Base-by-base conservation (phyloP, 2,329 filamentous ascomycete species). In the Cordyceps tenuipes region DNA sequence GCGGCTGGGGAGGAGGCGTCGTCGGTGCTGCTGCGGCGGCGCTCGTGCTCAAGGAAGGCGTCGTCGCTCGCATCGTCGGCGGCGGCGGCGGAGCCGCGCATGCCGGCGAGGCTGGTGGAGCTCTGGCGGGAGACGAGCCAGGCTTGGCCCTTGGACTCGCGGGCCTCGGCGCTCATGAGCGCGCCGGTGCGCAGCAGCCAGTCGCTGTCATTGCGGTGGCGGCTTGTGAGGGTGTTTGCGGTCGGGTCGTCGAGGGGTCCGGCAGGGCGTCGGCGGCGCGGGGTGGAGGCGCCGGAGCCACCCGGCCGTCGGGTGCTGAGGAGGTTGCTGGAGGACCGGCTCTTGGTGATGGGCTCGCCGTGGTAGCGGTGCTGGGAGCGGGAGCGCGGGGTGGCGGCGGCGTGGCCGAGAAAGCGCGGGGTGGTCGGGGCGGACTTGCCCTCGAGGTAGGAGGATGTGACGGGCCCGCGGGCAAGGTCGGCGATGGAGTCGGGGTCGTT, bases 121-220 rank as follows among this genome's bases (percentile, higher is more conserved):
- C 83, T 86, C 59, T 81, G 82, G 51, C 84, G 78, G 26, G 84
- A 83, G n/a, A 82, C 76, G 21, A 89, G 79, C 86, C 86, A 89
- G 15, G 81, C 75, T 70, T 89, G 85, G 15, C 86, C 86, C 71
- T 88, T 88, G 66, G 77, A 85, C 68, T 89, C 86, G 60, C 85
- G 77, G 19, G 84, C 77, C 68, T 85, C 83, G 56, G 79, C 80
- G 60, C 81, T 81, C 65, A 89, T 81, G 51, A 86, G 68, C 7
- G 83, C 83, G 51, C 85, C 85, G 0, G 84, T 80, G 34, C 85
- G 79, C 26, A 86, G 75, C 50, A 89, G 73, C 85, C 86, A 89
- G 71, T 87, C 85, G 60, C 80, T 82, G 65, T 85, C 79, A 60
- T 75, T 75, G 43, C 71, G 71, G 63, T 79, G 75, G 39, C 68